phyloP scores from a whole-genome alignment of 1,284 basidiomycete genomes.

The Rhodotorula sp. region DNA sequence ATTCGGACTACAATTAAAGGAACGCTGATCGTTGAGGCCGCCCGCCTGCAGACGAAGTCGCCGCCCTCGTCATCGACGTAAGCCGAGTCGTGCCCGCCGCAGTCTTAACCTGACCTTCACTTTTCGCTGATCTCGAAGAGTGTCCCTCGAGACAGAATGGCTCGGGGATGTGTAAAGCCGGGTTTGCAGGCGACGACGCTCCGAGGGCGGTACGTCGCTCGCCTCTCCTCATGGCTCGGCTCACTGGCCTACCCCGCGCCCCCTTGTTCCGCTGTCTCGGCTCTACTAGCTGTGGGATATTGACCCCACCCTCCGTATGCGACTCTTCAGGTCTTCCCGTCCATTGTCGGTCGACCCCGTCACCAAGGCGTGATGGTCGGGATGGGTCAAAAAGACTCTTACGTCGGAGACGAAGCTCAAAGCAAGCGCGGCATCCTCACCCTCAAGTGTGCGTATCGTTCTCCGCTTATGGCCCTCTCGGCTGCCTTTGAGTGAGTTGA shows the following conservation, averaged over 20 bases:
- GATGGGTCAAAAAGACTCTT: conserved; percentile 74
- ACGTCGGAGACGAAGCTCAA: conserved; percentile 89
- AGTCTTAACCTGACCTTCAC: not conserved
- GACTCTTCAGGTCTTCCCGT: conserved; percentile 55
- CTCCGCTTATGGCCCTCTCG: too few species aligned
- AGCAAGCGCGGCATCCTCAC: conserved; percentile 94
- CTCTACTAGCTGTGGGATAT: not conserved
- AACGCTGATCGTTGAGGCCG: not conserved
- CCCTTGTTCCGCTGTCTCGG: not conserved
- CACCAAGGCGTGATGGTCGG: conserved; percentile 86
- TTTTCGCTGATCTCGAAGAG: not conserved
- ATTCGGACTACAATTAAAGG: too few species aligned
- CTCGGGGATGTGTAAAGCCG: conserved; percentile 84
- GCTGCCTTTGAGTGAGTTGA: not conserved
- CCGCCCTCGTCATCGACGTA: conserved; percentile 48
- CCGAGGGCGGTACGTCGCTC: conserved; percentile 61
- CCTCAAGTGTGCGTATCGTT: conserved; percentile 59
- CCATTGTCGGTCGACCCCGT: conserved; percentile 86
- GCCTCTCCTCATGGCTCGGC: too few species aligned
- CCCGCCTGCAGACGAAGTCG: conserved; percentile 43
- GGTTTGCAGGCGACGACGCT: conserved; percentile 75
- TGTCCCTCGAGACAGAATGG: conserved; percentile 12
- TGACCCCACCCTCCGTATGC: not conserved
- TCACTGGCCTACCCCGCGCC: not conserved
- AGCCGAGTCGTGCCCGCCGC: not conserved